Evolutionary conservation across 1,139 yeast genomes (phyloP), one percentile per base, ranked within the genome.

Genomic region (Kodamaea sp.): DNA sequence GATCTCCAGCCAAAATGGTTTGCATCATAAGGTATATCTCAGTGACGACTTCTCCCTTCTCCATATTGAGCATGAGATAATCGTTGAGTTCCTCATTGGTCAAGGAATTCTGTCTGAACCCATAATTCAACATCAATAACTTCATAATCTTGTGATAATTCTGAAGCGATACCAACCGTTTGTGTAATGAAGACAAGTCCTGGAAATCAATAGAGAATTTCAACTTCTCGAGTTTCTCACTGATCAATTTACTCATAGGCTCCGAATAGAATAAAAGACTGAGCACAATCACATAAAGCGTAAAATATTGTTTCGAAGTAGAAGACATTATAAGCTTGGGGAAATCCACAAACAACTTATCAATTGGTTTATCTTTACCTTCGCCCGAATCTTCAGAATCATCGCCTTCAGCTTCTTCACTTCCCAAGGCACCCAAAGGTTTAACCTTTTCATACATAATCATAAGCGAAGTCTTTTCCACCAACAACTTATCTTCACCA

Each of bases 121-220:
- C 55, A 43, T 66, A 70, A 44, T 69, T 70, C 14, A 53, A 47
- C 26, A 51, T 42, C 40, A 70, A 47, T 11, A 50, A 29, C 9
- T 48, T 47, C 34, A 66, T 44, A 10, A 54, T 27, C 15, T 48
- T 40, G 24, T 56, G 47, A 33, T 66, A 62, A 7, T 48, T 39
- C 32, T 61, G 70, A 28, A 70, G 49, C 3, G 42, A 35, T 7
- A 46, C 42, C 33, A 70, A 42, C 26, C 66, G 46, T n/a, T 50
- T 42, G 34, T 57, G 57, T 19, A 70, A 45, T 2, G 64, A 57
- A 7, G 43, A 29, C 23, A 68, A 49, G 42, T 70, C 69, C 32
- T 69, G 70, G 41, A 70, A 66, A 48, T 69, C 70, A 32, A 68
- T 61, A 2, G 72, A 63, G 39, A 71, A 66, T 34, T 63, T 63